Conservation (phyloP, 2,329 filamentous ascomycete genomes). For the Teratosphaeria pseudoeucalypti region DNA sequence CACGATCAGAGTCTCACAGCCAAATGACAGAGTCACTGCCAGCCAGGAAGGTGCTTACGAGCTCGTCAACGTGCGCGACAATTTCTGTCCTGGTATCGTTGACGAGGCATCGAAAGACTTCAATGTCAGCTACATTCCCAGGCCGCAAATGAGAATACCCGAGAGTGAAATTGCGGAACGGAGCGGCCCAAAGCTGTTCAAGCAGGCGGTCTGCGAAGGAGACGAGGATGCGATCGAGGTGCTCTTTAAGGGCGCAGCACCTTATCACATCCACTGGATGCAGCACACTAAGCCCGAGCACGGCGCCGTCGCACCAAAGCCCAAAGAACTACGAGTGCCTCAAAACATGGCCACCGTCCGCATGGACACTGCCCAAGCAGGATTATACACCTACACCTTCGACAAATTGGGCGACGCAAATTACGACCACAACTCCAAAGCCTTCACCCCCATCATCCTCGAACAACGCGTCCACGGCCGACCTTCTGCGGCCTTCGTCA, state of each 20-base stretch:
- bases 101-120: conserved; percentile 66
- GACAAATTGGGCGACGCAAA: conserved; percentile 71
- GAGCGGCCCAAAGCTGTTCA: conserved; percentile 50
- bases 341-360: conserved; percentile 66
- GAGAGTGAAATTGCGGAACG: conserved; percentile 51
- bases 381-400: conserved; percentile 79
- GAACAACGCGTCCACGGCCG: conserved; percentile 77
- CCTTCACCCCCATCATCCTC: conserved; percentile 57
- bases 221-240: conserved; percentile 86
- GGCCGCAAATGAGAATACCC: conserved; percentile 57
- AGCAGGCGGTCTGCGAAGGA: conserved; percentile 82
- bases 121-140: conserved; percentile 72
- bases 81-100: conserved; percentile 69
- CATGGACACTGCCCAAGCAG: conserved; percentile 76
- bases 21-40: conserved; percentile 23
- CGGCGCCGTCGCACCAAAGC: conserved; percentile 51
- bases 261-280: conserved; percentile 75
- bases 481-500: conserved; percentile 70
- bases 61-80: conserved; percentile 66
- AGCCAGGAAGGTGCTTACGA: conserved; percentile 57
- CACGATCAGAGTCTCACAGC: conserved; percentile 29
- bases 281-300: conserved; percentile 60
- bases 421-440: conserved; percentile 63
- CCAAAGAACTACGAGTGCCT: conserved; percentile 66
- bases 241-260: conserved; percentile 63